Conservation (phyloP, 441 rosid species). For the Viola pubescens region DNA sequence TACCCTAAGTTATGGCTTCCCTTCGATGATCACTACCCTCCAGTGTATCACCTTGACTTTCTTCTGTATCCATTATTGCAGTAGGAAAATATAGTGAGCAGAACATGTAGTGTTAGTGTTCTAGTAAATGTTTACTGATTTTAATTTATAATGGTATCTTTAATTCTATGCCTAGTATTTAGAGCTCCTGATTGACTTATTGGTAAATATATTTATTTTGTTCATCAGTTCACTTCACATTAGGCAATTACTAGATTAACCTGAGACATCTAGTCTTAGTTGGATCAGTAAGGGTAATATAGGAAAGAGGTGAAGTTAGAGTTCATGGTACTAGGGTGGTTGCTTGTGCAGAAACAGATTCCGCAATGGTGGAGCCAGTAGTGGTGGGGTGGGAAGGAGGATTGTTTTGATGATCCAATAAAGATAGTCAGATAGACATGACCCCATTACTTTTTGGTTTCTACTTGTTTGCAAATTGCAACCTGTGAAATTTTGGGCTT, state of each 20-base stretch:
- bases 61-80: not conserved
- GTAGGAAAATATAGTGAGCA: not conserved
- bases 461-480: not conserved
- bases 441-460: constrained; percentile 4
- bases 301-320: constrained; percentile 12
- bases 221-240: constrained; percentile 5
- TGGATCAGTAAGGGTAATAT: constrained; percentile 13
- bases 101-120: not conserved
- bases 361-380: constrained; percentile 31
- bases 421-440: constrained; percentile 4
- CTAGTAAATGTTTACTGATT: not conserved
- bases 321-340: constrained; percentile 17
- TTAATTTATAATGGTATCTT: not conserved
- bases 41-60: constrained; percentile 7
- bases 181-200: constrained; percentile 25
- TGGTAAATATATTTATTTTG: not conserved
- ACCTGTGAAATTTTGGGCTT: not conserved
- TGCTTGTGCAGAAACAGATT: constrained; percentile 18
- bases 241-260: constrained; percentile 7
- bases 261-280: not conserved
- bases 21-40: constrained; percentile 5
- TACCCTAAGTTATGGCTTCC: constrained; percentile 6
- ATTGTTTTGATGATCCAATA: constrained; percentile 12
- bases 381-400: constrained; percentile 5
- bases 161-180: constrained; percentile 15